These are phyloP conservation scores for Rickenella mellea DNA, from an alignment of 768 basidiomycete genomes.

Conservation along the genomic window DNA sequence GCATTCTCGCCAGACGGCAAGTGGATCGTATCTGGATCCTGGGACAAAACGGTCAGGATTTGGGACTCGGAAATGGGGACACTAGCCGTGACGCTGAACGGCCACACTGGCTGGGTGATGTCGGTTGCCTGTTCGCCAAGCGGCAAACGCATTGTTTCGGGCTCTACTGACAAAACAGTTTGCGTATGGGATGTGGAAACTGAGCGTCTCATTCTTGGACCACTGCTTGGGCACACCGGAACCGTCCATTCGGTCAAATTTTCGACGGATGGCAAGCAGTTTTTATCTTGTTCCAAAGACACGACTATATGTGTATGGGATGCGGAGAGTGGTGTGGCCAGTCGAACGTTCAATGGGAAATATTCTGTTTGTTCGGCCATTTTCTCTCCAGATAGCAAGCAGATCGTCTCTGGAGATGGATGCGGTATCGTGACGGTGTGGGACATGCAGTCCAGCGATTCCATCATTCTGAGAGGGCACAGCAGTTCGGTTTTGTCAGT, in stretches of 20 bases:
- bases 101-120: not conserved
- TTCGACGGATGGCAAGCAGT: not conserved
- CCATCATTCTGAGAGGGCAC: slow-evolving; percentile 16
- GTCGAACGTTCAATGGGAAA: slow-evolving; percentile 11
- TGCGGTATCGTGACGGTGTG: slow-evolving; percentile 20
- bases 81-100: not conserved
- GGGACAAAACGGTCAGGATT: not conserved
- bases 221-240: no score
- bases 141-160: slow-evolving; percentile 1
- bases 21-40: not conserved
- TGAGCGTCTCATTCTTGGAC: no score
- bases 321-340: not conserved
- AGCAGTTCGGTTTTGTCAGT: slow-evolving; percentile 18
- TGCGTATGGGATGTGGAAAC: slow-evolving; percentile 8
- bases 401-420: no score
- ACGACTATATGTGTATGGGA: not conserved
- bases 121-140: slow-evolving; percentile 8
- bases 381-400: no score
- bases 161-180: slow-evolving; percentile 3
- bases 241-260: not conserved
- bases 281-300: not conserved
- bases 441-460: slow-evolving; percentile 13
- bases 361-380: slow-evolving; percentile 18
- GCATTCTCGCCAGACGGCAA: no score
- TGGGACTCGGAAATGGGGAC: not conserved